Evolutionary conservation across 148 eudicot genomes (phyloP).

Genomic region (Rheum nobile): DNA sequence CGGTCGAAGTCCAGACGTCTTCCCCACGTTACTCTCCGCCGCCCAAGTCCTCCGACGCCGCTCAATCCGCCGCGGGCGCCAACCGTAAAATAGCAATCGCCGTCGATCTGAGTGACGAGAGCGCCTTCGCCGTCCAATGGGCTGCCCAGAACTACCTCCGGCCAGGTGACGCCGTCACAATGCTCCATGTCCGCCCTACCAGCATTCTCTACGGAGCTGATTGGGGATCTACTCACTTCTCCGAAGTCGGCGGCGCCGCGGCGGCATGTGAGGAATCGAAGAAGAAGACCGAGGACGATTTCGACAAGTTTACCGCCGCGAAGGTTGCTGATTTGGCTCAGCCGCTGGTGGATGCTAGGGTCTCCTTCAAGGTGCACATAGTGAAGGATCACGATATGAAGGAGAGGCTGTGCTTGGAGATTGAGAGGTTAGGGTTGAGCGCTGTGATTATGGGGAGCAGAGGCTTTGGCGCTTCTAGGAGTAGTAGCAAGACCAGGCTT

Average conservation of each 20-base stretch:
- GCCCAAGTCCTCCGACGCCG: neutral
- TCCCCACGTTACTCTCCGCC: constrained; percentile 2
- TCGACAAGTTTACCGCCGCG: constrained; percentile 29
- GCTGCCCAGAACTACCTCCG: constrained; percentile 63
- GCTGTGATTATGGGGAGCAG: constrained; percentile 58
- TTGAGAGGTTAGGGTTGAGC: constrained; percentile 53
- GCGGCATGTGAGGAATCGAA: constrained; percentile 1
- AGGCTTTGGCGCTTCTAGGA: constrained; percentile 44
- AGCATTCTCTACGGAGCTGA: constrained; percentile 58
- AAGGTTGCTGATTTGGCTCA: constrained; percentile 33
- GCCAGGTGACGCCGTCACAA: constrained; percentile 49
- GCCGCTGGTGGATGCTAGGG: constrained; percentile 29
- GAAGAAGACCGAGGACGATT: constrained; percentile 32
- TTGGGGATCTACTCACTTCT: constrained; percentile 38
- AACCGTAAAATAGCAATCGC: constrained; percentile 27
- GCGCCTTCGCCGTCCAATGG: constrained; percentile 49
- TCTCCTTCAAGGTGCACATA: constrained; percentile 35
- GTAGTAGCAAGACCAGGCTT: constrained; percentile 25
- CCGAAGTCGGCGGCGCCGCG: constrained; percentile 10
- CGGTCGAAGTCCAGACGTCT: constrained; percentile 1
- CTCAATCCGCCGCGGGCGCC: neutral
- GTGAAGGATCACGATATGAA: constrained; percentile 63
- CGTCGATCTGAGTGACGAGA: constrained; percentile 57
- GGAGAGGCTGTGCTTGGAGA: constrained; percentile 53
- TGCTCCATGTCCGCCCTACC: constrained; percentile 61